A percentile compares a stretch with the other conserved stretches of the same genome.
These are phyloP conservation scores for Mediolabrus comicus DNA, from an alignment of 108 stramenopile species.

Conservation along the genomic window DNA sequence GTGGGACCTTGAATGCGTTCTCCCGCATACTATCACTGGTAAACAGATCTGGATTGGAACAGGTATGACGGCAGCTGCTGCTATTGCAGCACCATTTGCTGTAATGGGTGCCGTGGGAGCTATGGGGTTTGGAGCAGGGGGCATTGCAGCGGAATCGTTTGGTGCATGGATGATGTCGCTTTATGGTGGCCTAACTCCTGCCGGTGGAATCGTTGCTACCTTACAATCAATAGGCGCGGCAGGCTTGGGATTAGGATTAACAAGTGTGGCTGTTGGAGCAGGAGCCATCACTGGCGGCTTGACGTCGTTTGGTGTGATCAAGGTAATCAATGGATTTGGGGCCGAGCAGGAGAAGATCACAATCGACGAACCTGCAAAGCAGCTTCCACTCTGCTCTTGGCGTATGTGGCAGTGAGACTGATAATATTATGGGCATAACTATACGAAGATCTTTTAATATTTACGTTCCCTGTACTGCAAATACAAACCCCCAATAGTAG, in stretches of 20 bases:
- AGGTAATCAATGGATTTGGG: background rate
- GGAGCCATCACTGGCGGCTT: constrained; percentile 6
- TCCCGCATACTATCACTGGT: constrained; percentile 11
- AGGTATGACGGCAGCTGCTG: background rate
- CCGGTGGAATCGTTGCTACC: constrained; percentile 24
- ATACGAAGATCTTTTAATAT: no score
- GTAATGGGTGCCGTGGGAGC: constrained; percentile 18
- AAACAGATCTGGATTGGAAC: constrained; percentile 9
- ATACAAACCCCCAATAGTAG: background rate
- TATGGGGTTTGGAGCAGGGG: constrained; percentile 6
- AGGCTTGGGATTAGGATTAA: constrained; percentile 11
- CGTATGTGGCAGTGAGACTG: background rate
- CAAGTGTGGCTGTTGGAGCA: background rate
- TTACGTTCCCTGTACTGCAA: no score
- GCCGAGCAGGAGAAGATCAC: background rate
- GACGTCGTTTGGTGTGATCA: background rate
- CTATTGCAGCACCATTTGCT: constrained; percentile 17
- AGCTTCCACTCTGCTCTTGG: constrained; percentile 14
- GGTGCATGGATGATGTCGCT: constrained; percentile 23
- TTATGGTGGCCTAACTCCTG: constrained; percentile 6
- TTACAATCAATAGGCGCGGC: constrained; percentile 15
- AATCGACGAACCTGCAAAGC: background rate
- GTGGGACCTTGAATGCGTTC: constrained; percentile 23
- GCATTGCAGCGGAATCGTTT: constrained; percentile 9
- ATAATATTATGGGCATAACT: background rate